Evolutionary conservation across 345 rosid species (phyloP), one percentile per base, ranked within the genome.

Genomic region (Balakata baccata): DNA sequence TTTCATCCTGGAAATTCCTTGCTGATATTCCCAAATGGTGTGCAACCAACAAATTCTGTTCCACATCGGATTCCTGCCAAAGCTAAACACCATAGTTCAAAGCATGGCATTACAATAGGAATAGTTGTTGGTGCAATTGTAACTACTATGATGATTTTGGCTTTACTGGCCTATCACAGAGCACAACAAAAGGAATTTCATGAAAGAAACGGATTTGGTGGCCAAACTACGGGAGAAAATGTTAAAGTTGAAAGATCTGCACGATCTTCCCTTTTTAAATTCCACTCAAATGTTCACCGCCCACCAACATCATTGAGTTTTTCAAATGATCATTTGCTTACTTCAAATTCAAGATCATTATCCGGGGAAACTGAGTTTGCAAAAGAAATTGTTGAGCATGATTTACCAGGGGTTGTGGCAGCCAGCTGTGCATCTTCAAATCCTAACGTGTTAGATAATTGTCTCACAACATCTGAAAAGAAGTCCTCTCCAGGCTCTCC

Each of bases 301-400:
- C 90, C 84, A 9, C 85, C 87, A 25, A 74, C 90, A 58, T 92
- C 95, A 5, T 76, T 86, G 82, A 90, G 97, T 81, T 92, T 92
- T 81, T 94, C 98, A 25, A 88, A 94, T 66, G 97, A 88, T 84
- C 97, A 86, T 86, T 83, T 94, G 84, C 95, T 94, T 80, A 86
- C 92, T 60, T 66, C 95, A 45, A 88, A 92, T 81, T 89, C 98
- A 54, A 82, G 93, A 84, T 87, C 97, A 43, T 82, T 94, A 71
- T 88, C 94, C 25, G 93, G 89, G 76, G 87, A 80, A 75, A 75
- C 87, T 39, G 90, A 85, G 59, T 80, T 68, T 45, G 85, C 71
- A 52, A 61, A 83, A 73, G 97, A 90, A 79, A 89, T 89, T 70
- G 76, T 81, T 29, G 92, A 90, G 89, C 89, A 85, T 73, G 34